Base-by-base conservation (phyloP, 345 rosid species). In the Durio zibethinus region DNA sequence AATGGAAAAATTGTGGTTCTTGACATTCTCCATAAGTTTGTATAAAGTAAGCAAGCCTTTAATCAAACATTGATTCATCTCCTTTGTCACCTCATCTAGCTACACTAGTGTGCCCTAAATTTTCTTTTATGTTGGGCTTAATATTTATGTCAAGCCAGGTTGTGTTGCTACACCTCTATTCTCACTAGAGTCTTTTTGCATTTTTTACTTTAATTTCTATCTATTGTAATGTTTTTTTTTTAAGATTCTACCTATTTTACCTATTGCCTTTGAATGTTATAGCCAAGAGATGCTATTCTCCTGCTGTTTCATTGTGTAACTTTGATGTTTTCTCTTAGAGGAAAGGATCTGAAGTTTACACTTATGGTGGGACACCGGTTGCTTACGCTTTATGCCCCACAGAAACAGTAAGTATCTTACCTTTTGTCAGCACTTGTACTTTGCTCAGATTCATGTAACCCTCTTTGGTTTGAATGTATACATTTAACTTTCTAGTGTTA, bases 271-370 rank as follows among this genome's bases (percentile, higher is more conserved):
- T 70, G 53, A 18, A 27, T 47, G 7, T 47, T 70, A 10, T 18
- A 16, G 35, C 25, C 4, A 10, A 48, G 60, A 50, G 42, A 31
- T 69, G 40, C 16, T 50, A 50, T 71, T 29, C 29, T 10, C 61
- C 27, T 67, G 16, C 14, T 48, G 74, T 29, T 71, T 61, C 20
- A 31, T 12, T 61, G 29, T 31, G 42, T 29, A 60, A 53, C 40
- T 56, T 33, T 59, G 77, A 67, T 53, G 29, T 23, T 53, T 77
- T 83, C 78, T 80, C 42, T 53, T 82, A 92, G 99, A 91, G 89
- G 60, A 95, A 90, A 79, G 98, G 98, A 78, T 88, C 87, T 45
- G 97, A 90, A 81, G 84, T 93, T 74, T 83, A 88, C 52, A 83
- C 89, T 77, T 87, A 88, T 79, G 96, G 85, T 79, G 91, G 90